Percentiles rank a stretch among this genome's conserved stretches.
Evolutionary conservation across 495 filamentous ascomycete genomes (phyloP).

Genomic region (Tuber umbilicatum): DNA sequence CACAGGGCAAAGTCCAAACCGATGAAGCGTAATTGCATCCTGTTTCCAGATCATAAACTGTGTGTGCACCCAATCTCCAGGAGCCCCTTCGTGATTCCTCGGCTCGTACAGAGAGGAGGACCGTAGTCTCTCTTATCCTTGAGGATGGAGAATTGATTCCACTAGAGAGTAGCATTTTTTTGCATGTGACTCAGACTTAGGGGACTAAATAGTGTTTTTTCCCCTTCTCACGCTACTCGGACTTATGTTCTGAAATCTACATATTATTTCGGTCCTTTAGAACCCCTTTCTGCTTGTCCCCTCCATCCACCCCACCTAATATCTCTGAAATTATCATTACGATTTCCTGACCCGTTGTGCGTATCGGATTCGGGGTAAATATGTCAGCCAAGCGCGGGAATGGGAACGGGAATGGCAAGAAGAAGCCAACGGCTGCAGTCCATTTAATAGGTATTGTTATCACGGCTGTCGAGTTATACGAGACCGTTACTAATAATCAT

Average conservation of each 20-base stretch:
- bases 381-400: constrained; percentile 47
- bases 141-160: neutral
- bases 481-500: neutral
- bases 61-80: neutral
- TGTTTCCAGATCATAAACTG: neutral
- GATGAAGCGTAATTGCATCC: neutral
- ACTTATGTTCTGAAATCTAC: neutral
- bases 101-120: neutral
- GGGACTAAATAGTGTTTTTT: neutral
- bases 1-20: neutral
- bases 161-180: neutral
- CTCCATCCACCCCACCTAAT: neutral
- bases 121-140: neutral
- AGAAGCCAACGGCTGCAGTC: constrained; percentile 76
- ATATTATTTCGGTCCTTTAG: neutral
- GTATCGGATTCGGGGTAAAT: neutral
- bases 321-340: neutral
- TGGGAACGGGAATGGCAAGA: constrained; percentile 45
- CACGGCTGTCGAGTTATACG: neutral
- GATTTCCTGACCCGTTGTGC: neutral
- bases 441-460: constrained; percentile 75
- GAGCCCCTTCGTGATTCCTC: neutral
- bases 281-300: neutral
- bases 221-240: neutral
- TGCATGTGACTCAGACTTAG: neutral